Evolutionary conservation across 106 monocot species (phyloP).

Genomic region (Dendrobium nobile): DNA sequence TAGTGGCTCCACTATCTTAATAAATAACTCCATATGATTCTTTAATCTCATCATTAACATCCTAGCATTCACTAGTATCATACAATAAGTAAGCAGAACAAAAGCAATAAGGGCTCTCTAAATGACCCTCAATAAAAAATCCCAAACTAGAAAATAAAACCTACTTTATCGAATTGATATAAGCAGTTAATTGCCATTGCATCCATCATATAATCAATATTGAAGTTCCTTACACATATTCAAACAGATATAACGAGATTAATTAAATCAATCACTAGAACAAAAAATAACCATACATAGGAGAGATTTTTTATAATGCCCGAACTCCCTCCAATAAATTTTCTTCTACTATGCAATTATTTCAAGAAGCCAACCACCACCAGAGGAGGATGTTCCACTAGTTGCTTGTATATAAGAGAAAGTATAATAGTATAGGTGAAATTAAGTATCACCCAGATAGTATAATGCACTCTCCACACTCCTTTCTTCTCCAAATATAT

Average conservation of each 20-base stretch:
- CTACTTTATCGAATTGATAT: slow-evolving; percentile 6
- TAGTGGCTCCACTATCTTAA: background rate
- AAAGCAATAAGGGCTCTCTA: background rate
- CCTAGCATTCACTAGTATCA: background rate
- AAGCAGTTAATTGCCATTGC: background rate
- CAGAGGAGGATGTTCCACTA: too few relatives aligned
- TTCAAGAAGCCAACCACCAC: too few relatives aligned
- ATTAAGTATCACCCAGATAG: too few relatives aligned
- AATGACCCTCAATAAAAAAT: background rate
- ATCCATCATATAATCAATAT: background rate
- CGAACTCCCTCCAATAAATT: slow-evolving; percentile 1
- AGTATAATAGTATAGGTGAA: too few relatives aligned
- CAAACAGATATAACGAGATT: background rate
- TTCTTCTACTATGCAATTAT: slow-evolving; percentile 1
- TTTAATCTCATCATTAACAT: background rate
- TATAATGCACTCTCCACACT: too few relatives aligned
- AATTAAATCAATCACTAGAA: background rate
- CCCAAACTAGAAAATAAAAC: background rate
- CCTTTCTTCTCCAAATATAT: too few relatives aligned
- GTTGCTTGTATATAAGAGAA: too few relatives aligned
- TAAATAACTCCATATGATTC: background rate
- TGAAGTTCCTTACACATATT: background rate
- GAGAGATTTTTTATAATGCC: slow-evolving; percentile 5
- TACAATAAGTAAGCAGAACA: background rate
- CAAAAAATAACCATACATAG: background rate